Base-by-base conservation (phyloP, 495 filamentous ascomycete genomes). In the Lasiosphaeria ovina region DNA sequence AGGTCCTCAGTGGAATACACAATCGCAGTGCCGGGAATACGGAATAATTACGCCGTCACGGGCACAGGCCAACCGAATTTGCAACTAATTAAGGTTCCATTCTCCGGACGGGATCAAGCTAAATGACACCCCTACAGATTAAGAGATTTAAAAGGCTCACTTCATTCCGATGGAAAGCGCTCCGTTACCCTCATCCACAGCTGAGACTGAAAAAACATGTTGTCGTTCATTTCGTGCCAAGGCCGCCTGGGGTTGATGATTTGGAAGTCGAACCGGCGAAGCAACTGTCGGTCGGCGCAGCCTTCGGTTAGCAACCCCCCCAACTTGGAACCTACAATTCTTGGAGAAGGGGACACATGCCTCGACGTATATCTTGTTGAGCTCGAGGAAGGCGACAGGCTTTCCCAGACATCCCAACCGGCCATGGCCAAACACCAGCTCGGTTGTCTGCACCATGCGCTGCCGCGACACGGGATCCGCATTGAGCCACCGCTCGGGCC, bases 361-460 rank as follows among this genome's bases (percentile, higher is more conserved):
- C 80, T 86, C 81, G 35, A 85, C 76, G 52, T 85, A 73, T 3
- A 79, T 63, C 72, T 87, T 88, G 54, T 82, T 81, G 60, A 86
- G 62, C 69, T 86, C 77, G 49, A 81, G 9, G 35, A 69, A 68
- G 1, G 77, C 77, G 36, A 82, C 62, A 9, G 61, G 58, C 68
- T 81, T 77, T 32, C 80, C 80, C 34, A 76, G 63, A 49, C 79
- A 83, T 33, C 58, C 62, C 64, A 70, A 81, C 31, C 76, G 70
- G 4, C 79, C 79, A 53, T 73, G 69, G 7, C 76, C 76, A 60
- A 79, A 81, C 1, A 73, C 56, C 4, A 81, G 64, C 16, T 79
- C 77, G 5, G 67, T 31, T 6, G 64, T 67, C 54, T 59, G 71
- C 59, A 76, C 65, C 70, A 84, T 77, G 48, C 66, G 63, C 35